Percentiles rank a stretch among this genome's conserved stretches.
phyloP scores from a whole-genome alignment of 257 asterid species.

The Solanum ahanhuiri region DNA sequence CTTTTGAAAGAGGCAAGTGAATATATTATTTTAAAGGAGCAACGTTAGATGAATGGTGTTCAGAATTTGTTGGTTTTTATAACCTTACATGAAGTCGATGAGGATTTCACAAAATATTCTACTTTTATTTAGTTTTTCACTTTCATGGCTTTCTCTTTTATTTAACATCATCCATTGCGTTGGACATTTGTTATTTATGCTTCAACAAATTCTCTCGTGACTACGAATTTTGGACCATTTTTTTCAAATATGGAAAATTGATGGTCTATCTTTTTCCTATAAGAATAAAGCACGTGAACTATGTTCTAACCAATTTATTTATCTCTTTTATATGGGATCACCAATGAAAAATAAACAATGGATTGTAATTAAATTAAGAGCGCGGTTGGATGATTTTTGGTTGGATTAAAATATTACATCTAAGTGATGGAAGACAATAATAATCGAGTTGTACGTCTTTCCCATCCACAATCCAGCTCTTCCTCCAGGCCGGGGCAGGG shows the following conservation, averaged over 20 bases:
- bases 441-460: neutral
- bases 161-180: neutral
- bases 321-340: neutral
- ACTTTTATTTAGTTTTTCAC: neutral
- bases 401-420: neutral
- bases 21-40: neutral
- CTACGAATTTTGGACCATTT: neutral
- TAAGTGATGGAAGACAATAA: neutral
- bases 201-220: neutral
- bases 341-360: neutral
- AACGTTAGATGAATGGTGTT: neutral
- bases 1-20: neutral
- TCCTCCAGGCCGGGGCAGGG: neutral
- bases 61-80: neutral
- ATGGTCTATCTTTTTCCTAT: neutral
- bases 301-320: neutral
- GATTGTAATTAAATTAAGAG: neutral
- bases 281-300: neutral
- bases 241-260: neutral
- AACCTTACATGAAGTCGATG: neutral
- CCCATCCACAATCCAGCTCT: neutral
- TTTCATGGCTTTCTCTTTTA: neutral
- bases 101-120: neutral
- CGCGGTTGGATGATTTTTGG: neutral
- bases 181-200: neutral